phyloP scores from a whole-genome alignment of 306 rosid genomes.

The Pterocarpus macrocarpus region DNA sequence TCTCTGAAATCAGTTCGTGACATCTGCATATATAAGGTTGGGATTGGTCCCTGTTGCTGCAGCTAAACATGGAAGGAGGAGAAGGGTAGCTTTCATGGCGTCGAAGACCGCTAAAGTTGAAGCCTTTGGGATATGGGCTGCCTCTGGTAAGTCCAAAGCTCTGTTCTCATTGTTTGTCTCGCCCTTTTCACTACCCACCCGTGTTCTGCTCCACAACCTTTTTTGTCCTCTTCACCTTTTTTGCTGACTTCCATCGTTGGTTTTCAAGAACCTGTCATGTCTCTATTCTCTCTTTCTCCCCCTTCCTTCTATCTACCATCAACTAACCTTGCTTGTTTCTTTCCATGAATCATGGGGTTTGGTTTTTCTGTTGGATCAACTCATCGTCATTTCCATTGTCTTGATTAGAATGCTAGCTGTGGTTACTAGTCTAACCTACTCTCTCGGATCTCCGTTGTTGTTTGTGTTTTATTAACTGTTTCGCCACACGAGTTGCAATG shows the following conservation, averaged over 20 bases:
- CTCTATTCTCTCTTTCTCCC: neutral
- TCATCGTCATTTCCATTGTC: neutral
- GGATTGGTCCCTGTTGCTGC: neutral
- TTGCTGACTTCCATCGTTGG: slow-evolving; percentile 11
- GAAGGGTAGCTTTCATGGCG: slow-evolving; percentile 59
- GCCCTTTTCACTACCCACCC: slow-evolving; percentile 43
- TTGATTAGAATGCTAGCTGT: neutral
- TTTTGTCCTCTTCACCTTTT: slow-evolving; percentile 48
- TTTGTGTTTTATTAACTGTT: slow-evolving; percentile 12
- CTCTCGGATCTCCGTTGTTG: slow-evolving; percentile 5
- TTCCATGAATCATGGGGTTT: neutral
- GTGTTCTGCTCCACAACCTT: slow-evolving; percentile 39
- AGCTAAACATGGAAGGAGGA: slow-evolving; percentile 13
- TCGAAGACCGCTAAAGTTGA: slow-evolving; percentile 44
- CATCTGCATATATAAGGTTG: neutral
- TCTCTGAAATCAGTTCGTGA: neutral
- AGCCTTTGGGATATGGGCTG: slow-evolving; percentile 39
- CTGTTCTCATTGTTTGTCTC: slow-evolving; percentile 51
- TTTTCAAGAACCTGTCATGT: neutral
- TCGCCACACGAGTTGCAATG: slow-evolving; percentile 4
- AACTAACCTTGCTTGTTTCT: neutral
- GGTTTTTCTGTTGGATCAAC: neutral
- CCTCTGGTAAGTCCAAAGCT: slow-evolving; percentile 54
- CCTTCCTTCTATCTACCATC: neutral
- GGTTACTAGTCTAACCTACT: slow-evolving; percentile 2